phyloP scores from a whole-genome alignment of 2,329 filamentous ascomycete genomes.

The Hypoxylon sp. region DNA sequence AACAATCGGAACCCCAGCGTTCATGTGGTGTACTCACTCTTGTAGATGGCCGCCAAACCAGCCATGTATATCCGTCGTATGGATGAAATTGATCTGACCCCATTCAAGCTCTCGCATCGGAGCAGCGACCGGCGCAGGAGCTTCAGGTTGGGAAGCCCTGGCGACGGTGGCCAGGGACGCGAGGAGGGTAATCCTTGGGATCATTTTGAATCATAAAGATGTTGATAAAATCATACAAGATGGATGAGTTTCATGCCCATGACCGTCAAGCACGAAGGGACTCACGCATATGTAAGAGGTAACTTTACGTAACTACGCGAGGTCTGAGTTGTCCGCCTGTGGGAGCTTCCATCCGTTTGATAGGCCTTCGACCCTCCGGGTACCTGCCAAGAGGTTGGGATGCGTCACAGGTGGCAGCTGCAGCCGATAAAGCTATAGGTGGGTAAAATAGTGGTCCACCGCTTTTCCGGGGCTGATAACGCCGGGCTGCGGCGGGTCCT shows the following conservation, averaged over 20 bases:
- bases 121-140: slow-evolving; percentile 81
- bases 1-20: background rate
- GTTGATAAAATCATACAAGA: slow-evolving; percentile 2
- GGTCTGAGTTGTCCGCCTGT: slow-evolving; percentile 31
- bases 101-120: slow-evolving; percentile 88
- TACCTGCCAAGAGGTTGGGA: slow-evolving; percentile 45
- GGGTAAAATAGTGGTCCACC: background rate
- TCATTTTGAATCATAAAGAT: slow-evolving; percentile 49
- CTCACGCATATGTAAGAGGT: slow-evolving; percentile 22
- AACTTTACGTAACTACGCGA: slow-evolving; percentile 17
- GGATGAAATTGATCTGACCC: slow-evolving; percentile 97
- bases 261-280: slow-evolving; percentile 14
- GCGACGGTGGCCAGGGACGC: slow-evolving; percentile 58
- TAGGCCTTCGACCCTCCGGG: slow-evolving; percentile 35
- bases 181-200: slow-evolving; percentile 54
- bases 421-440: slow-evolving; percentile 27
- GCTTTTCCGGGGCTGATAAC: slow-evolving; percentile 5
- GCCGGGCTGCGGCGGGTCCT: too few species aligned
- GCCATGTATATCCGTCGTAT: slow-evolving; percentile 95
- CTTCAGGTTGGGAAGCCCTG: slow-evolving; percentile 79
- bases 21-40: slow-evolving; percentile 73
- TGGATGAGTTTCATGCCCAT: slow-evolving; percentile 12
- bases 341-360: slow-evolving; percentile 6
- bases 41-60: slow-evolving; percentile 95
- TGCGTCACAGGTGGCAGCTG: slow-evolving; percentile 40